Percentiles rank a stretch among this genome's conserved stretches.
Conservation (phyloP, 305 asterid species). For the Solanum hybrid region DNA sequence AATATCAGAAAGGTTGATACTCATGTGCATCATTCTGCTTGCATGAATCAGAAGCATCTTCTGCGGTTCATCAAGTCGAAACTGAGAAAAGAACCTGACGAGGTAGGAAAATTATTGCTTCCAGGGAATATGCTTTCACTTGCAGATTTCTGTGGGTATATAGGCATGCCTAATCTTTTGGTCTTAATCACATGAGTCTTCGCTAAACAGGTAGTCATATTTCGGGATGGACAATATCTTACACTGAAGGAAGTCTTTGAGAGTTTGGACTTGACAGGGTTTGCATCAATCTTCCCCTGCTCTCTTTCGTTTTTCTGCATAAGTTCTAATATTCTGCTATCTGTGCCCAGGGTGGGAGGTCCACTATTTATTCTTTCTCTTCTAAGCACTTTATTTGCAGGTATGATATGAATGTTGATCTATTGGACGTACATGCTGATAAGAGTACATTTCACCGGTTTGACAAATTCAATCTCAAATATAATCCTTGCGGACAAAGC, state of each 20-base stretch:
- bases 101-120: conserved; percentile 35
- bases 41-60: conserved; percentile 97
- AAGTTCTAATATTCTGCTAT: neutral
- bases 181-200: neutral
- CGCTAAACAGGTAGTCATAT: conserved; percentile 71
- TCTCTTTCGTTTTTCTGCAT: neutral
- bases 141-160: conserved; percentile 1
- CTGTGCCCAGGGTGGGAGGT: neutral
- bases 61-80: conserved; percentile 85
- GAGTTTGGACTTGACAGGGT: conserved; percentile 94
- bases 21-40: conserved; percentile 92
- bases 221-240: conserved; percentile 89
- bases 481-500: conserved; percentile 94
- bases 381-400: conserved; percentile 32
- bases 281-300: conserved; percentile 14
- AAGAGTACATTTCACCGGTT: conserved; percentile 94
- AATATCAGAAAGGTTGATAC: conserved; percentile 90
- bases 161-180: conserved; percentile 2
- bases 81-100: conserved; percentile 84
- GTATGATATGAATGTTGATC: conserved; percentile 84
- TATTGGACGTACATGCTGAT: conserved; percentile 92
- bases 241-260: conserved; percentile 92
- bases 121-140: conserved; percentile 13
- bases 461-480: conserved; percentile 92
- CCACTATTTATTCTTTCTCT: conserved; percentile 1